These are phyloP conservation scores for Akanthomyces dipterigenus DNA, from an alignment of 2,329 filamentous ascomycete genomes.

Conservation along the genomic window DNA sequence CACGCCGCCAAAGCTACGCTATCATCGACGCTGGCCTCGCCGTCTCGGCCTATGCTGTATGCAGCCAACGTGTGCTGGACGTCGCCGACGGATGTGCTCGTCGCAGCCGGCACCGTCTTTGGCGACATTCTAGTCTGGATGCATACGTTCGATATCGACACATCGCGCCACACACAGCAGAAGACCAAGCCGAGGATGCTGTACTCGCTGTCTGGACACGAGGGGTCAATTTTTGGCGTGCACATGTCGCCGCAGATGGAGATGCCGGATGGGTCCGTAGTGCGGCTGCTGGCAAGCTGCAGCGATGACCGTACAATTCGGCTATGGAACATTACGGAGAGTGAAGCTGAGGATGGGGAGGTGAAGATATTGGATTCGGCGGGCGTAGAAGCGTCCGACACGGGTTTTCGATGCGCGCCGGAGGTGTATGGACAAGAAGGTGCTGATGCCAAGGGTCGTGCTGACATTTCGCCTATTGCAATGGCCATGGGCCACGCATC, in stretches of 20 bases:
- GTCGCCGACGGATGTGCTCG: conserved; percentile 52
- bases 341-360: conserved; percentile 14
- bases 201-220: conserved; percentile 60
- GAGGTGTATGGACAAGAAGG: conserved; percentile 18
- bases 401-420: conserved; percentile 48
- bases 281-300: conserved; percentile 76
- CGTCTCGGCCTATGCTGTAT: conserved; percentile 80
- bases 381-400: conserved; percentile 47
- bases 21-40: conserved; percentile 47
- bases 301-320: conserved; percentile 90
- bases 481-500: conserved; percentile 80
- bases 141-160: conserved; percentile 32
- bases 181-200: conserved; percentile 35
- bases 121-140: conserved; percentile 92
- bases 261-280: conserved; percentile 30
- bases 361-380: conserved; percentile 11
- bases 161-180: conserved; percentile 16
- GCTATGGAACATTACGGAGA: conserved; percentile 74
- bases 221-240: conserved; percentile 91
- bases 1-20: conserved; percentile 31
- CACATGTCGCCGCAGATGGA: conserved; percentile 58
- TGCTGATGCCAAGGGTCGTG: conserved; percentile 5
- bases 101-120: conserved; percentile 88
- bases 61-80: conserved; percentile 68
- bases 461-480: conserved; percentile 45